Evolutionary conservation across 1,284 basidiomycete species (phyloP).

Genomic region (Neolentinus lepideus): DNA sequence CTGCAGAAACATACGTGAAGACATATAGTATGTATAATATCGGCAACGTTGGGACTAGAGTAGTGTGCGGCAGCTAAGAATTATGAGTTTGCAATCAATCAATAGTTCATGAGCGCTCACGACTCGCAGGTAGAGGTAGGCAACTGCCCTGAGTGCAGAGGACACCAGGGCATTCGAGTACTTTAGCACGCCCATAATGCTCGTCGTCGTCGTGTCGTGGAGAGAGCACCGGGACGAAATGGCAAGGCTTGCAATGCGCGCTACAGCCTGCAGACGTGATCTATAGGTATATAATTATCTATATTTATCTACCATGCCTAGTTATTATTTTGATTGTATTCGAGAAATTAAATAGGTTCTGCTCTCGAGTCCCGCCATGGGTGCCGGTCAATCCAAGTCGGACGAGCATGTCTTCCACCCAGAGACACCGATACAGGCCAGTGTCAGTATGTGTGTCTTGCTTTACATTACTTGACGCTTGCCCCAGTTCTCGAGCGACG

Average conservation of each 20-base stretch:
- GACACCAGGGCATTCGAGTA: conserved; percentile 16
- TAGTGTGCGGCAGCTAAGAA: background rate
- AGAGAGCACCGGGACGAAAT: background rate
- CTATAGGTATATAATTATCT: too few relatives aligned
- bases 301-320: background rate
- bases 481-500: conserved; percentile 64
- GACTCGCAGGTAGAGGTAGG: conserved; percentile 34
- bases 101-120: conserved; percentile 18
- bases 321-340: background rate
- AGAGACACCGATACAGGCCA: conserved; percentile 59
- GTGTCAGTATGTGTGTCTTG: conserved; percentile 1
- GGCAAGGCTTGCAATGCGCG: background rate
- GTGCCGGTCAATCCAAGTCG: conserved; percentile 55
- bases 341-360: background rate
- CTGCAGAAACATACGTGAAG: background rate
- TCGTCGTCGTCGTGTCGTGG: background rate
- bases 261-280: background rate
- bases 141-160: conserved; percentile 28
- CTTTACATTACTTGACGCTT: conserved; percentile 5
- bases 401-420: conserved; percentile 55
- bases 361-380: conserved; percentile 34
- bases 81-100: background rate
- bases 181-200: background rate
- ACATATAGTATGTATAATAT: background rate
- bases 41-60: background rate